Evolutionary conservation across 1,284 basidiomycete species (phyloP).

Genomic region (Ceratobasidium sp.): DNA sequence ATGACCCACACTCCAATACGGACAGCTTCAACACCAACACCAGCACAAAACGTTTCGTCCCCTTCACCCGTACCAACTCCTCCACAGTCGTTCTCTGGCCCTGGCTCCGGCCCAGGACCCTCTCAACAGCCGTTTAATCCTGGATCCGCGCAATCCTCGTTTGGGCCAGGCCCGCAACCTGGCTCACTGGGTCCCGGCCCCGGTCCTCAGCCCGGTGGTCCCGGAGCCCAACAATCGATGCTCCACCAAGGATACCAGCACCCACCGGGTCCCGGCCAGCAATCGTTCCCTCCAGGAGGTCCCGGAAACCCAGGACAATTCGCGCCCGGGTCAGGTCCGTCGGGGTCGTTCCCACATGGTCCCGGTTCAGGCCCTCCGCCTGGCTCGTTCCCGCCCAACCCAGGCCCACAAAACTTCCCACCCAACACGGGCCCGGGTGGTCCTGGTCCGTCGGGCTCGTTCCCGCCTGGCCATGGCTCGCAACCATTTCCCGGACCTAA

Average conservation of each 20-base stretch:
- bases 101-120: slow-evolving; percentile 4
- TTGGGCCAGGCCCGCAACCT: neutral
- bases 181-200: neutral
- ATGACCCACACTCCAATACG: slow-evolving; percentile 22
- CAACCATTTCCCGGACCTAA: slow-evolving; percentile 11
- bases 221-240: slow-evolving; percentile 1
- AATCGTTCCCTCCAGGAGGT: slow-evolving; percentile 8
- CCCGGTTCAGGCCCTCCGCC: slow-evolving; percentile 1
- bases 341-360: neutral
- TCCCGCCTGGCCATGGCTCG: slow-evolving; percentile 3
- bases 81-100: slow-evolving; percentile 19
- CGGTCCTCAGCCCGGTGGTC: neutral
- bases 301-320: neutral
- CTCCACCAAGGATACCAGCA: slow-evolving; percentile 11
- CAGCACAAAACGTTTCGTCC: neutral
- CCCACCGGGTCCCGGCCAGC: neutral
- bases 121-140: slow-evolving; percentile 15
- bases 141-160: slow-evolving; percentile 7
- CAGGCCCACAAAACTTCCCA: slow-evolving; percentile 8
- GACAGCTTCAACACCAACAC: slow-evolving; percentile 15
- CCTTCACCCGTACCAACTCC: slow-evolving; percentile 29
- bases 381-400: slow-evolving; percentile 4
- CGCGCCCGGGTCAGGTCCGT: slow-evolving; percentile 6
- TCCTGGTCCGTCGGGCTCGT: neutral
- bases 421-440: neutral